Conservation (phyloP, 108 stramenopile genomes). For the Discostella stelligeroides region DNA sequence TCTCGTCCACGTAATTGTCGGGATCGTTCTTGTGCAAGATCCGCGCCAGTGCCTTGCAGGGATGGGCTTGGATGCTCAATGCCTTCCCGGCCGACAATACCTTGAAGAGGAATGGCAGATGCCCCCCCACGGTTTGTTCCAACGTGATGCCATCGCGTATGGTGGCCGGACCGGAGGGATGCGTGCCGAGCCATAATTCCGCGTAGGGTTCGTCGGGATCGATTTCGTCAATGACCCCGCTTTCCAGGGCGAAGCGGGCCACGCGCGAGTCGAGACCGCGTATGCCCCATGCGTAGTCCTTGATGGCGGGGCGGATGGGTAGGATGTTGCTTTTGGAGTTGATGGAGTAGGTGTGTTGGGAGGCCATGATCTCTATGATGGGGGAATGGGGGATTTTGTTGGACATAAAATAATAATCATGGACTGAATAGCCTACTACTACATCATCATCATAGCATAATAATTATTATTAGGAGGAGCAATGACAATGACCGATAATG, state of each 20-base stretch:
- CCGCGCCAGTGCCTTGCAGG: slow-evolving; percentile 85
- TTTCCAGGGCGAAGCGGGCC: slow-evolving; percentile 68
- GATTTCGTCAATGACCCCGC: slow-evolving; percentile 60
- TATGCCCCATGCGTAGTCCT: slow-evolving; percentile 86
- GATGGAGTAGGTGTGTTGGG: slow-evolving; percentile 19
- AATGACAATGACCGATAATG: too few species aligned
- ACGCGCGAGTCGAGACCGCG: slow-evolving; percentile 81
- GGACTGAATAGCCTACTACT: too few species aligned
- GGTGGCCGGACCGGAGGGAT: slow-evolving; percentile 74
- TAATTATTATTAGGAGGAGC: too few species aligned
- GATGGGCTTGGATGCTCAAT: slow-evolving; percentile 91
- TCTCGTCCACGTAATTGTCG: slow-evolving; percentile 89
- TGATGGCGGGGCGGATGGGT: slow-evolving; percentile 62
- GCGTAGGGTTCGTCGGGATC: slow-evolving; percentile 86
- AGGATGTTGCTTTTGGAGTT: slow-evolving; percentile 29
- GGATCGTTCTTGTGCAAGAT: slow-evolving; percentile 84
- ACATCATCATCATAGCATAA: too few species aligned
- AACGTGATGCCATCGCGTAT: slow-evolving; percentile 51
- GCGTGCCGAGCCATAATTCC: slow-evolving; percentile 90
- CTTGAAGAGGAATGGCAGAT: slow-evolving; percentile 90
- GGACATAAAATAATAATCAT: too few species aligned
- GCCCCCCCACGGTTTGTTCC: slow-evolving; percentile 57
- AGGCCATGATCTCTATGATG: not conserved
- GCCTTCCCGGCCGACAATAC: slow-evolving; percentile 81
- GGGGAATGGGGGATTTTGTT: too few species aligned